These are phyloP conservation scores for Trypethelium eluteriae DNA, from an alignment of 495 filamentous ascomycete genomes.

Conservation along the genomic window DNA sequence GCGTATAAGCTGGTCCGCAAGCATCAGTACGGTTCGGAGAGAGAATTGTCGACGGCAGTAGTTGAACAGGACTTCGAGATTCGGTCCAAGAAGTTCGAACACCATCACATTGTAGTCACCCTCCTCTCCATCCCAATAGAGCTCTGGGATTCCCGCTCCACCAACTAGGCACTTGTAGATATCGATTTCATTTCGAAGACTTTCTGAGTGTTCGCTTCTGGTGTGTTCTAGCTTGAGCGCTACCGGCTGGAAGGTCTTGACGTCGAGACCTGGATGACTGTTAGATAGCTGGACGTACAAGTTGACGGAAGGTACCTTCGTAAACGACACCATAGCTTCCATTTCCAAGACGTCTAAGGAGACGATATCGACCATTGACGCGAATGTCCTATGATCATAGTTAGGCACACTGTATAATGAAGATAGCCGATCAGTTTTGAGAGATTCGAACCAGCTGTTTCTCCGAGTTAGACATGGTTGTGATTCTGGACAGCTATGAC, in stretches of 20 bases:
- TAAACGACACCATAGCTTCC: constrained; percentile 33
- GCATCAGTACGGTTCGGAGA: constrained; percentile 24
- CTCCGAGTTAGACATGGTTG: background rate
- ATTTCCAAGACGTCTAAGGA: constrained; percentile 29
- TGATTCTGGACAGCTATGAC: background rate
- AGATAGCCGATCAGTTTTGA: background rate
- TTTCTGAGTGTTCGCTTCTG: constrained; percentile 11
- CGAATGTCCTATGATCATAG: constrained; percentile 26
- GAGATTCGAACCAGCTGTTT: background rate
- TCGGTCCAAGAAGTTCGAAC: constrained; percentile 23
- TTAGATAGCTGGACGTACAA: background rate
- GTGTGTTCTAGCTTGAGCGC: constrained; percentile 19
- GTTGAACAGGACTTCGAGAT: constrained; percentile 22
- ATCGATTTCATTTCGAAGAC: constrained; percentile 16
- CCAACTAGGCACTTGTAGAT: constrained; percentile 17
- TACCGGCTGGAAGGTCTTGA: constrained; percentile 14
- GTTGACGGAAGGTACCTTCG: constrained; percentile 16
- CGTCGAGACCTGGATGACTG: background rate
- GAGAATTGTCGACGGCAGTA: constrained; percentile 19
- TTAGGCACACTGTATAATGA: background rate
- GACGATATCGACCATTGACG: constrained; percentile 24
- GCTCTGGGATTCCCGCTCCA: constrained; percentile 15
- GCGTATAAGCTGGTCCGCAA: constrained; percentile 23
- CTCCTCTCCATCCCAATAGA: constrained; percentile 21
- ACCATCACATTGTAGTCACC: constrained; percentile 20